Conservation (phyloP, 129 eudicot genomes). For the Arctium lappa region DNA sequence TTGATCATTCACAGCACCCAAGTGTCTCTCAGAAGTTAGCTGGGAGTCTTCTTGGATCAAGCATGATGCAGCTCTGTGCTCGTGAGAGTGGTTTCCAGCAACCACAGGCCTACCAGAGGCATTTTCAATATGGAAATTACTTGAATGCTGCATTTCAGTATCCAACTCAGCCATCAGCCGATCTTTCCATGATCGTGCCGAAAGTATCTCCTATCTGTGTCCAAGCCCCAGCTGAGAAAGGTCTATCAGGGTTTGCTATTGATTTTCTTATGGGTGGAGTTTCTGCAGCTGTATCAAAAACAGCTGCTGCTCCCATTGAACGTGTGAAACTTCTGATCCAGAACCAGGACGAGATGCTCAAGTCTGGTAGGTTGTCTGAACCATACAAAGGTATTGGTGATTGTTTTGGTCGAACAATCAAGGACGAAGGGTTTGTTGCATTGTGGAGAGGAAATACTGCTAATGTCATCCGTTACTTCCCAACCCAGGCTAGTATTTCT, state of each 20-base stretch:
- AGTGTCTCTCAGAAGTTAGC: conserved; percentile 40
- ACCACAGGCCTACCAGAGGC: conserved; percentile 26
- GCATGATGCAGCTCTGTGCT: conserved; percentile 17
- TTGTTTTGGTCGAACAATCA: conserved; percentile 42
- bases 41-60: conserved; percentile 21
- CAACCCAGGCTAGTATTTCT: conserved; percentile 45
- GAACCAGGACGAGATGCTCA: conserved; percentile 57
- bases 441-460: conserved; percentile 58
- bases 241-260: conserved; percentile 41
- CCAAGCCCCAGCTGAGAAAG: conserved; percentile 52
- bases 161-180: conserved; percentile 21
- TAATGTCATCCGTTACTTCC: conserved; percentile 56
- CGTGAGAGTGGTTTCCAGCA: conserved; percentile 17
- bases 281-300: not conserved
- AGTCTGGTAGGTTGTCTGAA: conserved; percentile 42
- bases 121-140: conserved; percentile 31
- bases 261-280: conserved; percentile 25
- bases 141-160: conserved; percentile 37
- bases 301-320: not conserved
- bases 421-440: conserved; percentile 42
- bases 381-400: conserved; percentile 54
- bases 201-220: conserved; percentile 38
- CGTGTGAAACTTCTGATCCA: conserved; percentile 44
- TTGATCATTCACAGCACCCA: conserved; percentile 40
- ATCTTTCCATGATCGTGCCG: conserved; percentile 25